Conservation (phyloP, 1,139 yeast genomes). For the Meyerozyma elateridarum region DNA sequence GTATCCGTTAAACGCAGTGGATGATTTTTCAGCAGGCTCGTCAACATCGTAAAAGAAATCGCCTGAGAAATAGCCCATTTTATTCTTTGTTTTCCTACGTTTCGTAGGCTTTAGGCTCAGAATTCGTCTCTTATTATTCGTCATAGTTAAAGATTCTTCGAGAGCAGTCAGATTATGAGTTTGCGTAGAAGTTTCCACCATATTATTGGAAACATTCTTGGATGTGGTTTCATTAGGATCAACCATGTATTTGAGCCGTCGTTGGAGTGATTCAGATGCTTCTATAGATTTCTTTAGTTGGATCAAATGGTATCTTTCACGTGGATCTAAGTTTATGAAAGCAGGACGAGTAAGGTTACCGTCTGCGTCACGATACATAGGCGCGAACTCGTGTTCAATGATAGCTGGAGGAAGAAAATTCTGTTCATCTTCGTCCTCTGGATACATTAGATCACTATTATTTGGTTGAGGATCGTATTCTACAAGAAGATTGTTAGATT, state of each 20-base stretch:
- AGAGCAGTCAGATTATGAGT: conserved; percentile 33
- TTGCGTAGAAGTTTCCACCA: conserved; percentile 41
- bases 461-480: conserved; percentile 4
- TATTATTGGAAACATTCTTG: conserved; percentile 11
- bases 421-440: conserved; percentile 5
- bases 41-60: conserved; percentile 35
- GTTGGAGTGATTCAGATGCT: conserved; percentile 29
- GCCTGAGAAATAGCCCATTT: conserved; percentile 28
- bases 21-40: conserved; percentile 6
- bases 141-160: conserved; percentile 22
- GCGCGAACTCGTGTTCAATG: conserved; percentile 28
- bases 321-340: conserved; percentile 42
- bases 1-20: not conserved
- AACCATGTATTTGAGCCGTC: conserved; percentile 34
- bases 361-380: conserved; percentile 29
- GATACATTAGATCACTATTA: not conserved
- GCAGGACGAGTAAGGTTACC: conserved; percentile 44
- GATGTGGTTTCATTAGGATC: conserved; percentile 39
- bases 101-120: conserved; percentile 6
- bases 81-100: conserved; percentile 16
- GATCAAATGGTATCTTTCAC: conserved; percentile 39
- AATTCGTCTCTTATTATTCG: conserved; percentile 11
- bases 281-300: conserved; percentile 38
- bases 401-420: conserved; percentile 7
- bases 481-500: conserved; percentile 5